A percentile compares a stretch with the other conserved stretches of the same genome.
These are phyloP conservation scores for Cordyceps fumosorosea DNA, from an alignment of 2,329 filamentous ascomycete genomes.

Conservation along the genomic window DNA sequence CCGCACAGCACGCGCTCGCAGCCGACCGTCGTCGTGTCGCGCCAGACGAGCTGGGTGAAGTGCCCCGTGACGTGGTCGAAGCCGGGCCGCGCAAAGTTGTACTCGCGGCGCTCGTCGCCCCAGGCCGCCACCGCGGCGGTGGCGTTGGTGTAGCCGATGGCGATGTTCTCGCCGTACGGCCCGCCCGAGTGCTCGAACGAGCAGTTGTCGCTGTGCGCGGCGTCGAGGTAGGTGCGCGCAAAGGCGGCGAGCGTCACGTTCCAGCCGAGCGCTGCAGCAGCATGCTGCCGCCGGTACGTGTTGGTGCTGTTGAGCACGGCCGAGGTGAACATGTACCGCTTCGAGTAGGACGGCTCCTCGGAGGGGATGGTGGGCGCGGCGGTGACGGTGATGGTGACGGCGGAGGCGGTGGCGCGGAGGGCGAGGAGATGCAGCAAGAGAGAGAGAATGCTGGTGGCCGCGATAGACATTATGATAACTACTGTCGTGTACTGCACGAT, in stretches of 20 bases:
- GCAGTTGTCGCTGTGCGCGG: slow-evolving; percentile 29
- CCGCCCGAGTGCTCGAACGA: slow-evolving; percentile 51
- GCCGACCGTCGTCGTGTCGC: slow-evolving; percentile 52
- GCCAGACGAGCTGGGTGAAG: slow-evolving; percentile 71
- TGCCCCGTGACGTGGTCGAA: slow-evolving; percentile 59
- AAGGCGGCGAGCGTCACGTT: slow-evolving; percentile 55
- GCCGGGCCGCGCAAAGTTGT: slow-evolving; percentile 50
- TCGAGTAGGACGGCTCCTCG: slow-evolving; percentile 27
- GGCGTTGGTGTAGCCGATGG: slow-evolving; percentile 57
- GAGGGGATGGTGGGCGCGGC: slow-evolving; percentile 28
- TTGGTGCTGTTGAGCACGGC: slow-evolving; percentile 63
- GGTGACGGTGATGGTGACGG: slow-evolving; percentile 26
- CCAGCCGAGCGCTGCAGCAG: slow-evolving; percentile 53
- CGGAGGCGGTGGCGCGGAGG: background rate
- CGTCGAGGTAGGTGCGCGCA: slow-evolving; percentile 44
- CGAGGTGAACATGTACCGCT: slow-evolving; percentile 34
- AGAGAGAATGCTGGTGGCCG: background rate
- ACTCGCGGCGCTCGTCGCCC: slow-evolving; percentile 48
- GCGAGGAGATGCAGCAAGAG: background rate
- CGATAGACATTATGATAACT: background rate
- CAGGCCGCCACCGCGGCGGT: slow-evolving; percentile 56
- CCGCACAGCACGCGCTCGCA: slow-evolving; percentile 42
- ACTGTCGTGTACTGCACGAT: background rate
- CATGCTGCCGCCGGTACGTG: slow-evolving; percentile 56
- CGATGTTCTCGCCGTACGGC: slow-evolving; percentile 69